Evolutionary conservation across 2,329 filamentous ascomycete genomes (phyloP), one percentile per base, ranked within the genome.

Genomic region (Phaeoacremonium minimum): DNA sequence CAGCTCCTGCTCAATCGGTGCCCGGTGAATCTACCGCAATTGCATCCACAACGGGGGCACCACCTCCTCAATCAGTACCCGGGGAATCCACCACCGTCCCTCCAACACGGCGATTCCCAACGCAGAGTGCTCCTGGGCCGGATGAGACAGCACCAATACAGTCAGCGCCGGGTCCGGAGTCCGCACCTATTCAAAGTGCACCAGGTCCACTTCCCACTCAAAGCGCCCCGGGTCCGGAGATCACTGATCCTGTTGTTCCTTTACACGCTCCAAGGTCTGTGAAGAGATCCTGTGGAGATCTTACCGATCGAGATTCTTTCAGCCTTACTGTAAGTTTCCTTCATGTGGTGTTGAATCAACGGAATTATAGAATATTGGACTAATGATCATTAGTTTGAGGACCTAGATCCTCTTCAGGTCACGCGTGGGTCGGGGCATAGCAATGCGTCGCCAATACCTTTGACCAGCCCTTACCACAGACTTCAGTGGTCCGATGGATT

Each of bases 401-500:
- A 50, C 12, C 36, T 45, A 4, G 36, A 41, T 3, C 28, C 32
- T 4, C 33, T 37, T 8, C 29, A 32, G 15, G 11, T 40, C 30
- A 26, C 34, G 14, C 15, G 33, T 5, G 35, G 30, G 8, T 31
- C 32, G 8, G 32, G 35, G 12, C 31, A 31, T 4, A 6, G 34
- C 8, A 32, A 18, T 3, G 20, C 43, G 9, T 33, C 34, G 11
- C 30, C 42, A 7, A 36, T 45, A 20, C 31, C 33, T 3, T 41
- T 45, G n/a, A 35, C 41, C 36, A 50, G 37, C 13, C 46, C 50
- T 3, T 52, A 53, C 39, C 49, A 47, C 16, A 51, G 45, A 15
- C 55, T 65, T 32, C 50, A 49, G 28, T 65, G 60, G 39, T 60
- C 58, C 6, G 38, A 50, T 16, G 60, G 60, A 6, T 64, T 63